Conservation (phyloP, 768 basidiomycete genomes). For the Tephrocybe sp. region DNA sequence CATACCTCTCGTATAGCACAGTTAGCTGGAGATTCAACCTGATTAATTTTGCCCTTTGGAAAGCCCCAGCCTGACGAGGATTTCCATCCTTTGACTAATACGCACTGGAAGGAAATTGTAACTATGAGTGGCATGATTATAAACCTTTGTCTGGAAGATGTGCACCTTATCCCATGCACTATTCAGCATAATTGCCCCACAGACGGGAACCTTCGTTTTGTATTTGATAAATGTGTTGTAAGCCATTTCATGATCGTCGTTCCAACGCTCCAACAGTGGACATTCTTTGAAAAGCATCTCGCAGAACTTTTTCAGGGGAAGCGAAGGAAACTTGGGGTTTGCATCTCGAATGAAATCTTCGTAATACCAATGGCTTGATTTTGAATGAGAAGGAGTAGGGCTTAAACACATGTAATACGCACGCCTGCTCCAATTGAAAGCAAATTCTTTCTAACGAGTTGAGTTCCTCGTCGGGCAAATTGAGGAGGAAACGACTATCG, state of each 20-base stretch:
- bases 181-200: slow-evolving; percentile 96
- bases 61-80: slow-evolving; percentile 98
- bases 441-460: slow-evolving; percentile 90
- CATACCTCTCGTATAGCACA: slow-evolving; percentile 93
- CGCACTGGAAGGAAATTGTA: slow-evolving; percentile 53
- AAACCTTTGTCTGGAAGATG: not conserved
- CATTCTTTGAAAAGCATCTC: slow-evolving; percentile 86
- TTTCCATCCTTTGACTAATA: slow-evolving; percentile 99
- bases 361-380: slow-evolving; percentile 94
- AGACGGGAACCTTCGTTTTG: slow-evolving; percentile 95
- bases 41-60: slow-evolving; percentile 99
- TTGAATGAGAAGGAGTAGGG: slow-evolving; percentile 12
- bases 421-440: slow-evolving; percentile 99
- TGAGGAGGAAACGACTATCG: slow-evolving; percentile 89
- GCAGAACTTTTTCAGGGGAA: slow-evolving; percentile 91
- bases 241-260: slow-evolving; percentile 79
- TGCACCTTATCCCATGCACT: slow-evolving; percentile 88
- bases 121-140: slow-evolving; percentile 6
- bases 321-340: slow-evolving; percentile 81
- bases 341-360: slow-evolving; percentile 97
- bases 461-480: slow-evolving; percentile 92
- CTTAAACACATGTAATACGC: slow-evolving; percentile 30
- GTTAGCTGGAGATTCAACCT: slow-evolving; percentile 75
- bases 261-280: slow-evolving; percentile 80
- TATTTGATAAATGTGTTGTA: slow-evolving; percentile 93